phyloP scores from a whole-genome alignment of 768 basidiomycete species.

The Lactarius evosmus region DNA sequence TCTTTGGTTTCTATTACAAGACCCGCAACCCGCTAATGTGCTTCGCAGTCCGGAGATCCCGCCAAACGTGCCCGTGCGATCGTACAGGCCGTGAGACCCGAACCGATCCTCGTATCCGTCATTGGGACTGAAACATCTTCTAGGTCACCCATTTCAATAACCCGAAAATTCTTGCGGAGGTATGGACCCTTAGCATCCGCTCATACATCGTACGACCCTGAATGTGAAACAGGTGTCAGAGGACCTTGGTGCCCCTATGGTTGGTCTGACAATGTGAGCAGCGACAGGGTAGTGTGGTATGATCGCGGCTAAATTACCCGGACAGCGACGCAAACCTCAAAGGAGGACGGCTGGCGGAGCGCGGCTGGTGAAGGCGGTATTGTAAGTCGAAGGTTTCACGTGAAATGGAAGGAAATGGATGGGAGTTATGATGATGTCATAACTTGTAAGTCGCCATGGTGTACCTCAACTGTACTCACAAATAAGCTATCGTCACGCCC shows the following conservation, averaged over 20 bases:
- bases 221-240: constrained; percentile 57
- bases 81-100: constrained; percentile 76
- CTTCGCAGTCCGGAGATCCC: constrained; percentile 77
- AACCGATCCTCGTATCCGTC: constrained; percentile 5
- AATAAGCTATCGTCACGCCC: not conserved
- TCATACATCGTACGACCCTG: not conserved
- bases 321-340: constrained; percentile 60
- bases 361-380: constrained; percentile 53
- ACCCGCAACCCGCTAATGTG: constrained; percentile 7
- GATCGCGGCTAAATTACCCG: not conserved
- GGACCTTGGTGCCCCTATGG: constrained; percentile 88
- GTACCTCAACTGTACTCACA: constrained; percentile 4
- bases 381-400: constrained; percentile 10
- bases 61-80: constrained; percentile 93
- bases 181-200: constrained; percentile 34
- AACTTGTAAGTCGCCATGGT: not conserved
- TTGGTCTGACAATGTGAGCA: constrained; percentile 82
- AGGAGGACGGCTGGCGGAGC: constrained; percentile 65
- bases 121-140: constrained; percentile 19
- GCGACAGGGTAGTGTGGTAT: not conserved
- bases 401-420: constrained; percentile 9
- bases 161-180: constrained; percentile 86
- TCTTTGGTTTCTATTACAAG: constrained; percentile 30
- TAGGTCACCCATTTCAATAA: constrained; percentile 95
- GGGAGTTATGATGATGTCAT: not conserved